These are phyloP conservation scores for Mycena polygramma DNA, from an alignment of 768 basidiomycete species.

Conservation along the genomic window DNA sequence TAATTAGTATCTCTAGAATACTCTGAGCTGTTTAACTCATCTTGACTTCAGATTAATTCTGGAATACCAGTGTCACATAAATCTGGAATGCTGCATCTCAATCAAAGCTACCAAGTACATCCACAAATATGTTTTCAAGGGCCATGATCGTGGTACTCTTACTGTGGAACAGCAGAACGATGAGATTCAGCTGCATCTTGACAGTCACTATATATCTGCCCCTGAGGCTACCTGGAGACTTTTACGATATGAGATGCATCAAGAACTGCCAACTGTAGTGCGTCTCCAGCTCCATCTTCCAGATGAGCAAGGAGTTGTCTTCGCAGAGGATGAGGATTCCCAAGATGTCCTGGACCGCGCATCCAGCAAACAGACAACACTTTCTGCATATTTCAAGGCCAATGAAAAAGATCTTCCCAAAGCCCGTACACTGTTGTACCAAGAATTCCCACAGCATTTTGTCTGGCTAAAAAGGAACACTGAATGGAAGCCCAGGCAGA, in stretches of 20 bases:
- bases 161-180: slow-evolving; percentile 47
- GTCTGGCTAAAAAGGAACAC: slow-evolving; percentile 29
- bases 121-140: slow-evolving; percentile 16
- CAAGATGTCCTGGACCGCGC: slow-evolving; percentile 27
- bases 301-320: slow-evolving; percentile 46
- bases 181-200: slow-evolving; percentile 7
- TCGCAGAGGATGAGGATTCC: slow-evolving; percentile 38
- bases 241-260: slow-evolving; percentile 45
- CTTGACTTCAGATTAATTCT: slow-evolving; percentile 2
- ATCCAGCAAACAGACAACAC: slow-evolving; percentile 20
- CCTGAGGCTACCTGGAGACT: slow-evolving; percentile 8
- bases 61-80: slow-evolving; percentile 55
- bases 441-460: slow-evolving; percentile 44
- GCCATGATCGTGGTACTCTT: slow-evolving; percentile 12
- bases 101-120: slow-evolving; percentile 43
- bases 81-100: slow-evolving; percentile 51
- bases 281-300: slow-evolving; percentile 51
- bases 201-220: slow-evolving; percentile 14
- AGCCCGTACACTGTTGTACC: slow-evolving; percentile 38
- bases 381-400: slow-evolving; percentile 42
- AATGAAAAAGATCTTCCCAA: slow-evolving; percentile 23
- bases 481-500: background rate
- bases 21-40: background rate
- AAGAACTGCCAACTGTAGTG: slow-evolving; percentile 47
- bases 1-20: slow-evolving; percentile 24